Evolutionary conservation across 805 yeast genomes (phyloP), one percentile per base, ranked within the genome.

Genomic region (Candida pseudoglaebosa): DNA sequence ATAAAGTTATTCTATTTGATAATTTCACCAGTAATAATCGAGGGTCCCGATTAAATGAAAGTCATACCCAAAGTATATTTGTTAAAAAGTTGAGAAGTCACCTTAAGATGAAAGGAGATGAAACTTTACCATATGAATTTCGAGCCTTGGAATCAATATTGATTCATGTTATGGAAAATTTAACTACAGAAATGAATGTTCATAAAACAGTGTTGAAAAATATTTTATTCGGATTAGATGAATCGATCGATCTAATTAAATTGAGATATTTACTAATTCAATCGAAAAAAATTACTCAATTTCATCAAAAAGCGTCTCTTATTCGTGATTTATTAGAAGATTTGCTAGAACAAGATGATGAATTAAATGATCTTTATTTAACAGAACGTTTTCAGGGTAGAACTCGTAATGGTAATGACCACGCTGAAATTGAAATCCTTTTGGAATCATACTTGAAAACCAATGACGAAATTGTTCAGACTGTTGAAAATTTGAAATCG

Each of bases 401-500:
- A 1, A 68, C 73, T 1, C 61, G 86, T 22, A 57, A 63, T 12
- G 72, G 74, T 2, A 76, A 76, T 37, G 84, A 87, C 47, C 95
- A 86, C 56, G 80, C 81, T 30, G 98, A 93, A 51, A 85, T 89
- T 15, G 99, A 93, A 56, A 73, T 93, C 70, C 69, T 93, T 37
- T 61, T 93, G 17, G 99, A 93, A 54, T 83, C 95, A 1, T 93
- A 93, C 65, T 88, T 86, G 51, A 82, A 83, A 37, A 95, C 91
- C 39, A 77, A 86, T 42, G 98, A 91, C 63, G 97, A 95, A 52
- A 85, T 93, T 45, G 97, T 91, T 2, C 98, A 93, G 57, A 84
- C 85, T 3, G 84, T 83, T 15, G 93, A 83, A 45, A 84, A 77
- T 47, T 65, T 86, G 26, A 74, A 80, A 22, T 75, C 84, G n/a